Evolutionary conservation across 2,329 filamentous ascomycete genomes (phyloP).

Genomic region (Furcasterigmium furcatum): DNA sequence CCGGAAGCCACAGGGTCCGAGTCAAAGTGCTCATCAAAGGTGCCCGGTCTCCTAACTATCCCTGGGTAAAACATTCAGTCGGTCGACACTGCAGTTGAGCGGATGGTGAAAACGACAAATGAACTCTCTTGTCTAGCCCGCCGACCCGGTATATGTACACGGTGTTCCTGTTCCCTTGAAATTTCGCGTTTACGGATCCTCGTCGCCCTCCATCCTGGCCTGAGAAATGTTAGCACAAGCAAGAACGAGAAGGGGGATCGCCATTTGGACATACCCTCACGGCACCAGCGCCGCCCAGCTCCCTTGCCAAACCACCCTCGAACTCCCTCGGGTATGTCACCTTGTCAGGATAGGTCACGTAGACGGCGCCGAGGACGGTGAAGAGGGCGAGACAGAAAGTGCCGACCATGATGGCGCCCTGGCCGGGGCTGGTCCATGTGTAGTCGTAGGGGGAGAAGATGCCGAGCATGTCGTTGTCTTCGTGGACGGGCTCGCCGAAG

Average conservation of each 20-base stretch:
- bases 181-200: conserved; percentile 1
- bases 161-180: neutral
- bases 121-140: conserved; percentile 2
- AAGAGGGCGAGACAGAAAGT: conserved; percentile 63
- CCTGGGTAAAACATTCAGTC: no score
- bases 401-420: conserved; percentile 65
- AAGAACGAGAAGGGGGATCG: neutral
- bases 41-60: no score
- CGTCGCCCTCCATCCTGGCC: conserved; percentile 3
- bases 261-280: conserved; percentile 52
- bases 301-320: conserved; percentile 68
- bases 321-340: conserved; percentile 68
- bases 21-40: no score
- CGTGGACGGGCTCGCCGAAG: conserved; percentile 93
- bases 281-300: conserved; percentile 69
- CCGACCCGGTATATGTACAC: conserved; percentile 3
- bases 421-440: conserved; percentile 72
- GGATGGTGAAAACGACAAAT: conserved; percentile 7
- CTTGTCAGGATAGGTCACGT: conserved; percentile 68
- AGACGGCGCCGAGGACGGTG: conserved; percentile 64
- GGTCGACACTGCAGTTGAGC: no score
- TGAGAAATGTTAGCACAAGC: neutral
- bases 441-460: conserved; percentile 90
- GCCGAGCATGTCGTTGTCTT: conserved; percentile 91
- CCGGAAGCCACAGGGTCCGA: no score